Evolutionary conservation across 2,329 filamentous ascomycete genomes (phyloP).

Genomic region (Aspergillus pseudotamarii): DNA sequence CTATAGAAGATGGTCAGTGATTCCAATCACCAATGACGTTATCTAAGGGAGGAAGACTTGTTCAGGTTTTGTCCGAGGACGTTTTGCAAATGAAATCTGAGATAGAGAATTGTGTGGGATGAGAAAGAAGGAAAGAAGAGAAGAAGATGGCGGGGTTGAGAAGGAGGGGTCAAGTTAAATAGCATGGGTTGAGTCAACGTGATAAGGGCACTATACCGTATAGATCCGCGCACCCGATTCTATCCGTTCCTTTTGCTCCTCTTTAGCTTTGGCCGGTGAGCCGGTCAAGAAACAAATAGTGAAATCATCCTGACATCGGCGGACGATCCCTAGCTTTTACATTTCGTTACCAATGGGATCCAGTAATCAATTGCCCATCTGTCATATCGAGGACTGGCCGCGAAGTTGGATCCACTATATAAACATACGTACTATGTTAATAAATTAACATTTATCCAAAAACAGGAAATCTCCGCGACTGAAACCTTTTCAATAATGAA

Average conservation of each 20-base stretch:
- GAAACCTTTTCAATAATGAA: not conserved
- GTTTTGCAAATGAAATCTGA: slow-evolving; percentile 7
- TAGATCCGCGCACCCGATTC: slow-evolving; percentile 6
- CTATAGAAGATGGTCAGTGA: slow-evolving; percentile 13
- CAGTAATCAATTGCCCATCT: not conserved
- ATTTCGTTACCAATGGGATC: not conserved
- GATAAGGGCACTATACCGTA: slow-evolving; percentile 3
- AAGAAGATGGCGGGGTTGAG: slow-evolving; percentile 15
- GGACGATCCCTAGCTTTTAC: not conserved
- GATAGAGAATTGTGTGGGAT: slow-evolving; percentile 12
- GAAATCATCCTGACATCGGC: slow-evolving; percentile 10
- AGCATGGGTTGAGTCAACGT: slow-evolving; percentile 1
- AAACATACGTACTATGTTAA: not conserved
- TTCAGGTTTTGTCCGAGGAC: slow-evolving; percentile 10
- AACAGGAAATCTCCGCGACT: not conserved
- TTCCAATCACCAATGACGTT: not conserved
- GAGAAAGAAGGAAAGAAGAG: slow-evolving; percentile 1
- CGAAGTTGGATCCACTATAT: not conserved
- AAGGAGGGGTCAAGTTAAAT: slow-evolving; percentile 42
- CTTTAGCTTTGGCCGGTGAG: slow-evolving; percentile 11
- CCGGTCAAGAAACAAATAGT: slow-evolving; percentile 9
- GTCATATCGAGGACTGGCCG: not conserved
- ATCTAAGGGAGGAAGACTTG: slow-evolving; percentile 24
- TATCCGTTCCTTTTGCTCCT: slow-evolving; percentile 3
- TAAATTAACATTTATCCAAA: not conserved